phyloP scores from a whole-genome alignment of 2,329 filamentous ascomycete genomes.

The Mycosphaerella arachidis region DNA sequence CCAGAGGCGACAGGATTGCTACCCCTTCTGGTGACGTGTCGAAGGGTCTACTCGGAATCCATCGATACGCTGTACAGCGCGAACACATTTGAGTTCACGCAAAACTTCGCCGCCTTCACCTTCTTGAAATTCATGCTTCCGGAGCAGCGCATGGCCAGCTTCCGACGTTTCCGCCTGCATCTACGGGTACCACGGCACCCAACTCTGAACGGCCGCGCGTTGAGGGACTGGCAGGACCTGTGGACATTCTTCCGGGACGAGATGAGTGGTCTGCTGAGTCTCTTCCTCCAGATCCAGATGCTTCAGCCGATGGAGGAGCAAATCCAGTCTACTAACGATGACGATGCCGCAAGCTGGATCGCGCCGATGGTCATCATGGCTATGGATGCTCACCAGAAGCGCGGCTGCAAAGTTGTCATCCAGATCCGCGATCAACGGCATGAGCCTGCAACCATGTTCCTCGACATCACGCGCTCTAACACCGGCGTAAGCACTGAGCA shows the following conservation, averaged over 20 bases:
- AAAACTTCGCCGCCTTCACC: slow-evolving; percentile 30
- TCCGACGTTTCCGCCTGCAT: slow-evolving; percentile 29
- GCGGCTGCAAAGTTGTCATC: slow-evolving; percentile 28
- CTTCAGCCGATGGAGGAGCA: slow-evolving; percentile 28
- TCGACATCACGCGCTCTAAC: slow-evolving; percentile 7
- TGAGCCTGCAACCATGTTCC: slow-evolving; percentile 21
- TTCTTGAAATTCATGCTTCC: slow-evolving; percentile 31
- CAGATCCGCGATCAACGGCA: slow-evolving; percentile 26
- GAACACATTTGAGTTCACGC: slow-evolving; percentile 33
- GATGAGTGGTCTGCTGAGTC: slow-evolving; percentile 27
- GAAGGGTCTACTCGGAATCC: slow-evolving; percentile 30
- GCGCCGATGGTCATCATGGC: slow-evolving; percentile 31
- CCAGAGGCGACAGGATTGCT: slow-evolving; percentile 24
- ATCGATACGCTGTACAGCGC: slow-evolving; percentile 29
- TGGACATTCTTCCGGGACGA: slow-evolving; percentile 29
- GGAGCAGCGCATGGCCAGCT: slow-evolving; percentile 22
- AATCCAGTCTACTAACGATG: slow-evolving; percentile 25
- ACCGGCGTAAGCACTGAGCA: slow-evolving; percentile 9
- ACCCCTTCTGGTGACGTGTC: slow-evolving; percentile 29
- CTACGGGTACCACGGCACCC: slow-evolving; percentile 33
- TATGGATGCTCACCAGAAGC: slow-evolving; percentile 20
- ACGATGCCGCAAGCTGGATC: slow-evolving; percentile 26
- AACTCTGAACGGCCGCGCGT: slow-evolving; percentile 26
- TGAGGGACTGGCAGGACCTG: slow-evolving; percentile 30
- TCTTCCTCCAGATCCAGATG: slow-evolving; percentile 28